phyloP scores from a whole-genome alignment of 1,139 yeast genomes.

The Torulaspora pretoriensis region DNA sequence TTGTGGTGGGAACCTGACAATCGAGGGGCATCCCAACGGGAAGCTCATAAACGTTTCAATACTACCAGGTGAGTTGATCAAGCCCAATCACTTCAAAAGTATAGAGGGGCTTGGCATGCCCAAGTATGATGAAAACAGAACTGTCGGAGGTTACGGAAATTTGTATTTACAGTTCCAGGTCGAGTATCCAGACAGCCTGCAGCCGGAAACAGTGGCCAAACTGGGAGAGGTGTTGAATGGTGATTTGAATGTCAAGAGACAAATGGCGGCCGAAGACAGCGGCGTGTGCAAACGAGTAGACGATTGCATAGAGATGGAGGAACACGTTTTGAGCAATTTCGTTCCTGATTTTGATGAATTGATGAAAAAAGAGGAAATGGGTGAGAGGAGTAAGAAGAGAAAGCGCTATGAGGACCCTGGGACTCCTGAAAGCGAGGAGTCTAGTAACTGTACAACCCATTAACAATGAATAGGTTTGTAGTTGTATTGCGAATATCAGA shows the following conservation, averaged over 20 bases:
- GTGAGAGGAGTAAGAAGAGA: constrained; percentile 6
- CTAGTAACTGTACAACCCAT: constrained; percentile 9
- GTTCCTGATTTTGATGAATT: constrained; percentile 13
- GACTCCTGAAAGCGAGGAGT: constrained; percentile 5
- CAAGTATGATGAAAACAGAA: constrained; percentile 8
- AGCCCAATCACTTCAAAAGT: constrained; percentile 26
- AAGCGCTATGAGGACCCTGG: constrained; percentile 6
- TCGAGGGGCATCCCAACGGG: constrained; percentile 31
- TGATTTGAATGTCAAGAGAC: constrained; percentile 19
- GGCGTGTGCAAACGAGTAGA: constrained; percentile 14
- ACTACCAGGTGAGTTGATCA: constrained; percentile 28
- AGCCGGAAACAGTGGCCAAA: constrained; percentile 21
- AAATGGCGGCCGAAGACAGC: constrained; percentile 13
- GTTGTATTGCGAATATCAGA: too few species aligned
- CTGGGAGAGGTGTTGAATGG: constrained; percentile 17
- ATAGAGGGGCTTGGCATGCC: constrained; percentile 34
- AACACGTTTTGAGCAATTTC: constrained; percentile 28
- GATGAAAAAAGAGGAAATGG: constrained; percentile 7
- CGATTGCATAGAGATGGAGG: constrained; percentile 26
- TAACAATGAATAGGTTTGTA: neutral
- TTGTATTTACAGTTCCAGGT: constrained; percentile 29
- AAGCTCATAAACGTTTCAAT: constrained; percentile 27
- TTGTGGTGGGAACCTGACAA: constrained; percentile 32
- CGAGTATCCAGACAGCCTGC: constrained; percentile 24
- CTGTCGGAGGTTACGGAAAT: constrained; percentile 9